Percentiles rank a stretch among this genome's conserved stretches.
Evolutionary conservation across 148 eudicot genomes (phyloP).

Genomic region (Chenopodium suecicum): DNA sequence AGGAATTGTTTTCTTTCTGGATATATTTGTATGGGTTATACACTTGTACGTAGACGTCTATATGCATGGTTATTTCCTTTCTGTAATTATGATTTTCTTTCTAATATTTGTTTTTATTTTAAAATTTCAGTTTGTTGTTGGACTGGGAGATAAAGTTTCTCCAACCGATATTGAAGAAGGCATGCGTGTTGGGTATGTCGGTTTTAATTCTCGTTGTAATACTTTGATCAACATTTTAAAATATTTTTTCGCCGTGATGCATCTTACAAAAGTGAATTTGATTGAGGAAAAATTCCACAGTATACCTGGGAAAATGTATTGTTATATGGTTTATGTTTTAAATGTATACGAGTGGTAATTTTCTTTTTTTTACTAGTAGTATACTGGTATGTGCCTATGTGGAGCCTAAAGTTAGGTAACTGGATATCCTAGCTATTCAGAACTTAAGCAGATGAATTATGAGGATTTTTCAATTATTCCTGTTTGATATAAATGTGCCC

Average conservation of each 20-base stretch:
- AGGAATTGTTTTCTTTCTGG: background rate
- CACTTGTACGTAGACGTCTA: background rate
- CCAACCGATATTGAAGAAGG: slow-evolving; percentile 99
- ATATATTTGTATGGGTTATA: background rate
- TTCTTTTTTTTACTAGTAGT: no score
- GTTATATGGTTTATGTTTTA: background rate
- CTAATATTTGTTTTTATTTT: slow-evolving; percentile 18
- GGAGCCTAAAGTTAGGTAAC: background rate
- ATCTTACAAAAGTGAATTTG: background rate
- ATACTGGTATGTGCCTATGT: background rate
- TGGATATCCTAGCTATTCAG: background rate
- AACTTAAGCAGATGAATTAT: background rate
- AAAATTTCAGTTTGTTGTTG: slow-evolving; percentile 88
- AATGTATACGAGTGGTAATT: background rate
- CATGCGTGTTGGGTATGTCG: slow-evolving; percentile 96
- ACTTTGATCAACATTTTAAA: background rate
- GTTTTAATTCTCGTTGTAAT: background rate
- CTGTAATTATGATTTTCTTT: background rate
- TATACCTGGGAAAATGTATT: background rate
- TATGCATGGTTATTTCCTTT: background rate
- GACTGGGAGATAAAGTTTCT: slow-evolving; percentile 97
- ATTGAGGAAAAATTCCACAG: background rate
- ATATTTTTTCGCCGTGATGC: background rate
- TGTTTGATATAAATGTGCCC: background rate
- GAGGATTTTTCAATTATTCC: background rate